These are phyloP conservation scores for Flaveria linearis DNA, from an alignment of 129 eudicot species.

Conservation along the genomic window DNA sequence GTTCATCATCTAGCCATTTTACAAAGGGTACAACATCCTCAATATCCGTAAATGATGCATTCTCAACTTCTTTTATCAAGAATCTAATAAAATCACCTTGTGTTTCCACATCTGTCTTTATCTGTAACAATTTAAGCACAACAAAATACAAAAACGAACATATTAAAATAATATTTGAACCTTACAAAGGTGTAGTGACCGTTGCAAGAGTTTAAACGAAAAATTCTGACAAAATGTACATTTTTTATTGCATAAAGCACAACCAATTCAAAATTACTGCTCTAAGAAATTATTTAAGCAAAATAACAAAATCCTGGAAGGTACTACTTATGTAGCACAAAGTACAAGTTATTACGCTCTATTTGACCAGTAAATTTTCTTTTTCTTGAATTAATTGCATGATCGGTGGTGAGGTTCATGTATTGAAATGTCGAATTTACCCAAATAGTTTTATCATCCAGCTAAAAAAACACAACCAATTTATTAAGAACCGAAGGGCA, in stretches of 20 bases:
- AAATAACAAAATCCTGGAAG: background rate
- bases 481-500: slow-evolving; percentile 29
- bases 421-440: slow-evolving; percentile 36
- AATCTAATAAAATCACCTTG: slow-evolving; percentile 93
- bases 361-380: background rate
- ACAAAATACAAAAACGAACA: slow-evolving; percentile 13
- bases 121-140: slow-evolving; percentile 48
- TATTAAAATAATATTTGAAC: background rate
- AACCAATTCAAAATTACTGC: background rate
- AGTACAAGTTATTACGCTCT: background rate
- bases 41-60: slow-evolving; percentile 83
- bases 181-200: background rate
- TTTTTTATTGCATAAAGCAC: background rate
- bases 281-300: background rate
- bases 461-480: background rate
- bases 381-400: slow-evolving; percentile 12
- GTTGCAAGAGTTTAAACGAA: background rate
- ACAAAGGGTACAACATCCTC: slow-evolving; percentile 95
- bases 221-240: slow-evolving; percentile 1
- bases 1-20: slow-evolving; percentile 99
- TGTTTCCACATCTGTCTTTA: slow-evolving; percentile 93
- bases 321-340: slow-evolving; percentile 5
- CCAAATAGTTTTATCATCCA: slow-evolving; percentile 44
- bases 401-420: background rate
- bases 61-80: slow-evolving; percentile 88